Conservation (phyloP, 1,139 yeast genomes). For the Nakaseomyces uthaithaninus region DNA sequence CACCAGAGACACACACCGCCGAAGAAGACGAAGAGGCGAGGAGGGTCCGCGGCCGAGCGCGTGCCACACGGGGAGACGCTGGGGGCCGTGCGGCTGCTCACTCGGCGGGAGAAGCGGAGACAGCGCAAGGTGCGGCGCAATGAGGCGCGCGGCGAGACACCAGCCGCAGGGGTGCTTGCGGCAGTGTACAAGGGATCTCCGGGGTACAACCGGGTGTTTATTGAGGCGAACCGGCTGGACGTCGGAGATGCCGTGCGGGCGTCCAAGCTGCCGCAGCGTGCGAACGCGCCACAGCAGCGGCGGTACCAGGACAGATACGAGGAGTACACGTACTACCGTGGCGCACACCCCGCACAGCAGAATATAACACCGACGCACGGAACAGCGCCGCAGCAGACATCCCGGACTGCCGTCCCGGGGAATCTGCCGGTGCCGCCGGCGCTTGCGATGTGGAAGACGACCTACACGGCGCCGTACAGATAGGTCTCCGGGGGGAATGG, state of each 20-base stretch:
- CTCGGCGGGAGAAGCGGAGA: constrained; percentile 14
- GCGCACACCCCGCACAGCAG: too few species aligned
- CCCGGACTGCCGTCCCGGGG: too few species aligned
- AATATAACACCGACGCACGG: neutral
- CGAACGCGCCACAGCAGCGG: constrained; percentile 15
- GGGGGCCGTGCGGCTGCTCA: constrained; percentile 10
- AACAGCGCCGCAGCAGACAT: too few species aligned
- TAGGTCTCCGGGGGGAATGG: too few species aligned
- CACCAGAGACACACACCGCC: neutral
- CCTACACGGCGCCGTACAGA: too few species aligned
- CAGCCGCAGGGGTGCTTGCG: constrained; percentile 12
- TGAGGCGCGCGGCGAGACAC: constrained; percentile 11
- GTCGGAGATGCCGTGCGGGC: constrained; percentile 23
- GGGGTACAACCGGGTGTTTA: constrained; percentile 28
- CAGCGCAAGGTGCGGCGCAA: constrained; percentile 6
- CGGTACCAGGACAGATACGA: constrained; percentile 1
- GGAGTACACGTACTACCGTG: neutral
- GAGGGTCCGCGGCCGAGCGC: too few species aligned
- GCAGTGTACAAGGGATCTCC: constrained; percentile 27
- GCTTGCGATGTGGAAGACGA: too few species aligned
- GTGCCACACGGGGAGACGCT: constrained; percentile 1
- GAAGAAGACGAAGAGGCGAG: neutral
- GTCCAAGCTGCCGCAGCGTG: constrained; percentile 27
- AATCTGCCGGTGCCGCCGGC: too few species aligned
- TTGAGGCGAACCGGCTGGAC: constrained; percentile 25